These are phyloP conservation scores for Lagenaria siceraria DNA, from an alignment of 306 rosid genomes.

Conservation along the genomic window DNA sequence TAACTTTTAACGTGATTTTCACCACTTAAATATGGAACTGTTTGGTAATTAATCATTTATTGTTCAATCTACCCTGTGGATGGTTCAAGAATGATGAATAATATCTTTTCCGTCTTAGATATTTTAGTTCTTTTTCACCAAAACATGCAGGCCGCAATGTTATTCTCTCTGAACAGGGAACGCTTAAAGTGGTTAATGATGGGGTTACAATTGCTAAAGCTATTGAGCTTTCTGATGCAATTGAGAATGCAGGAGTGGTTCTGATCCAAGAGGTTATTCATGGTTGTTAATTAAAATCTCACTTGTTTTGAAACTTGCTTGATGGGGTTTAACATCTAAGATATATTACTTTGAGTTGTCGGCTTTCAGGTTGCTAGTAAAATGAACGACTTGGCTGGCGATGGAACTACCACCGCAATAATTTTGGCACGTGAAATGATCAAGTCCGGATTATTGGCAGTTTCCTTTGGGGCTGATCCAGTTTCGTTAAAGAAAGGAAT, in stretches of 20 bases:
- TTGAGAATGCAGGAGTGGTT: constrained; percentile 92
- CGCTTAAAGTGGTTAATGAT: constrained; percentile 65
- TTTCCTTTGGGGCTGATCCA: constrained; percentile 87
- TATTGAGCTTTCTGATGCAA: constrained; percentile 73
- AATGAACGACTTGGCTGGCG: constrained; percentile 93
- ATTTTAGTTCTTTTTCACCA: background rate
- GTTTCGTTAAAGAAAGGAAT: constrained; percentile 83
- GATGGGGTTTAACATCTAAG: background rate
- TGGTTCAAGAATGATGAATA: background rate
- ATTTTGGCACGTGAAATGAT: constrained; percentile 83
- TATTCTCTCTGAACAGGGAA: constrained; percentile 64
- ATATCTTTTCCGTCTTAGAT: background rate
- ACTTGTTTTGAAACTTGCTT: background rate
- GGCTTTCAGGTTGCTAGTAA: constrained; percentile 74
- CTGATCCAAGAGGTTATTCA: constrained; percentile 93
- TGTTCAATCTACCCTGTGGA: background rate
- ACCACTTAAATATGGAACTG: background rate
- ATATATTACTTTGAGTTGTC: constrained; percentile 13
- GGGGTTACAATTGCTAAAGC: constrained; percentile 90
- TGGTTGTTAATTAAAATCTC: constrained; percentile 34
- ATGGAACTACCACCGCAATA: constrained; percentile 90
- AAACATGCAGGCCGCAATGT: constrained; percentile 75
- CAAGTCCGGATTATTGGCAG: constrained; percentile 64
- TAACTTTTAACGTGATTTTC: background rate
- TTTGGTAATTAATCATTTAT: background rate